phyloP scores from a whole-genome alignment of 805 yeast species.

The Kodamaea lidongshanica region DNA sequence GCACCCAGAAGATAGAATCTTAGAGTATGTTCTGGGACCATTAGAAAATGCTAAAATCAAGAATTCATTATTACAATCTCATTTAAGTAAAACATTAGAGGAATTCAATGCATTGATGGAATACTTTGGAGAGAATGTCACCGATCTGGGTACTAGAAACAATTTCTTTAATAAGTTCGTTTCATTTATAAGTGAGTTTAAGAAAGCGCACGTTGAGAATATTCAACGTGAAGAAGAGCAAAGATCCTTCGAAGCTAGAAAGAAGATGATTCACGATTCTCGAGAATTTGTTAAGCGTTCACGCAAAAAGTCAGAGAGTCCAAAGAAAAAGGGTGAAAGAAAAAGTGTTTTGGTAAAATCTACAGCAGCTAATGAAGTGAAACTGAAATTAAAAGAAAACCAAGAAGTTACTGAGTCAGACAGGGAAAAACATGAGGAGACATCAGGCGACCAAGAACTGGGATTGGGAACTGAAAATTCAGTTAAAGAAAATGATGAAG shows the following conservation, averaged over 20 bases:
- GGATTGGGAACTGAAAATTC: conserved; percentile 1
- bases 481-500: conserved; percentile 10
- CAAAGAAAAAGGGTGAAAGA: conserved; percentile 5
- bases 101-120: conserved; percentile 71
- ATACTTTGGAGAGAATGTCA: conserved; percentile 84
- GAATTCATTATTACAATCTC: conserved; percentile 57
- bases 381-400: conserved; percentile 10
- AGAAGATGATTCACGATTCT: conserved; percentile 27
- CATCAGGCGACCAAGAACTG: background rate
- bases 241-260: conserved; percentile 34
- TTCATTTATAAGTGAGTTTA: conserved; percentile 72
- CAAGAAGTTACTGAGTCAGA: conserved; percentile 9
- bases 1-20: conserved; percentile 78
- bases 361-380: conserved; percentile 12
- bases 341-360: conserved; percentile 8
- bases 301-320: conserved; percentile 6
- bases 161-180: conserved; percentile 74
- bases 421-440: conserved; percentile 5
- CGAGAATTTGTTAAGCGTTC: conserved; percentile 8
- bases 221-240: conserved; percentile 76
- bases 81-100: conserved; percentile 52
- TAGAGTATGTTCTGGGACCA: conserved; percentile 55
- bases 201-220: conserved; percentile 75
- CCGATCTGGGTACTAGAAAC: conserved; percentile 59
- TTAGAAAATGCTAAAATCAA: conserved; percentile 73